Base-by-base conservation (phyloP, 805 yeast genomes). In the Kluyveromyces starmeri region DNA sequence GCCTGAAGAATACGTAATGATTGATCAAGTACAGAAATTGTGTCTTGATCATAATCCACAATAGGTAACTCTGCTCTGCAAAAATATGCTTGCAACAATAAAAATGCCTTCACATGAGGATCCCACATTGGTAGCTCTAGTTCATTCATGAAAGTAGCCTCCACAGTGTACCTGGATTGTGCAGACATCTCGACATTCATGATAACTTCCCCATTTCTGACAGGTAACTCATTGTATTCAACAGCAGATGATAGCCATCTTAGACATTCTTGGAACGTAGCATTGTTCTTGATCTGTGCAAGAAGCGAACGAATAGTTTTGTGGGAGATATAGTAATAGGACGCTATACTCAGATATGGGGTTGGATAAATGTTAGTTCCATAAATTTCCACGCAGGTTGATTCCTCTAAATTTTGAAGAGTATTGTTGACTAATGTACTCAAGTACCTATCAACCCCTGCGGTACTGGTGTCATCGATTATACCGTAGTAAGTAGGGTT, bases 11-110 rank as follows among this genome's bases (percentile, higher is more conserved):
- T 80, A 71, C 98, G 94, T 50, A 92, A 65, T 6, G 94, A 76
- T 61, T 92, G 98, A 51, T 94, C 99, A 38, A 92, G 63, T 7
- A 92, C 95, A 0, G 96, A 78, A 10, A 86, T 75, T 0, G 95
- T 86, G 58, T 92, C 98, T 53, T 89, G 97, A 7, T 81, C 68
- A 53, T 92, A 92, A 65, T 92, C 99, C 0, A 95, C 94, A 50
- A 92, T 83, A 2, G 97, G 98, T 31, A 92, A 64, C 39, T 83
- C 92, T 5, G 79, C 50, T 35, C 96, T 66, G 7, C 85, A 75
- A 34, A 89, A 68, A 51, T 89, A 89, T 0, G 94, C 88, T 58
- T 89, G 96, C 11, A 88, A 48, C 27, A 89, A 58, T 25, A 88
- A 62, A 49, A 85, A 85, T 0, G 89, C 74, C 49, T 88, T 88